phyloP scores from a whole-genome alignment of 495 filamentous ascomycete genomes.

The Neurospora sp. region DNA sequence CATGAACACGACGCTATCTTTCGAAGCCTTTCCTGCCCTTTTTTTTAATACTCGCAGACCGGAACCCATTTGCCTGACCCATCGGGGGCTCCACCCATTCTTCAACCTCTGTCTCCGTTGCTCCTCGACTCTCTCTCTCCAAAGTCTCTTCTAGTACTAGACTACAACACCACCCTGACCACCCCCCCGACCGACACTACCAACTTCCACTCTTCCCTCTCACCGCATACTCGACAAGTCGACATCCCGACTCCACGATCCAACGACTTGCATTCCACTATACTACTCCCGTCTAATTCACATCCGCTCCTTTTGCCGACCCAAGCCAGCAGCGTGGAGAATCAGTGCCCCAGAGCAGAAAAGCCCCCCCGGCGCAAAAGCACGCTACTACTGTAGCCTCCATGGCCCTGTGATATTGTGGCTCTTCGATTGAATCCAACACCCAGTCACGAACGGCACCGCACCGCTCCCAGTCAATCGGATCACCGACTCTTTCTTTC shows the following conservation, averaged over 20 bases:
- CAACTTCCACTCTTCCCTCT: neutral
- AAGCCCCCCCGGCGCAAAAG: neutral
- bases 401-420: neutral
- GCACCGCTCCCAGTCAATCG: constrained; percentile 2
- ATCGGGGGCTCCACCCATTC: neutral
- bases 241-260: neutral
- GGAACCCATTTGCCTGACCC: neutral
- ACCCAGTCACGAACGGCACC: neutral
- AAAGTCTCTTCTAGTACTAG: neutral
- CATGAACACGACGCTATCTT: neutral
- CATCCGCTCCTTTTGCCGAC: neutral
- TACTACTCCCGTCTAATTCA: neutral
- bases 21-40: neutral
- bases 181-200: neutral
- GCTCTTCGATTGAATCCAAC: neutral
- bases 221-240: neutral
- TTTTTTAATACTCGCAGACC: neutral
- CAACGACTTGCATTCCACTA: neutral
- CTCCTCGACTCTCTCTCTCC: neutral
- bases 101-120: neutral
- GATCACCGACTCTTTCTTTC: neutral
- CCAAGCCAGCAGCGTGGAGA: neutral
- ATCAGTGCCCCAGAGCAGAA: neutral
- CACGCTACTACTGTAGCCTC: neutral
- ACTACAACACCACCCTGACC: neutral